Conservation (phyloP, 495 filamentous ascomycete species). For the Penicillium goetzii region DNA sequence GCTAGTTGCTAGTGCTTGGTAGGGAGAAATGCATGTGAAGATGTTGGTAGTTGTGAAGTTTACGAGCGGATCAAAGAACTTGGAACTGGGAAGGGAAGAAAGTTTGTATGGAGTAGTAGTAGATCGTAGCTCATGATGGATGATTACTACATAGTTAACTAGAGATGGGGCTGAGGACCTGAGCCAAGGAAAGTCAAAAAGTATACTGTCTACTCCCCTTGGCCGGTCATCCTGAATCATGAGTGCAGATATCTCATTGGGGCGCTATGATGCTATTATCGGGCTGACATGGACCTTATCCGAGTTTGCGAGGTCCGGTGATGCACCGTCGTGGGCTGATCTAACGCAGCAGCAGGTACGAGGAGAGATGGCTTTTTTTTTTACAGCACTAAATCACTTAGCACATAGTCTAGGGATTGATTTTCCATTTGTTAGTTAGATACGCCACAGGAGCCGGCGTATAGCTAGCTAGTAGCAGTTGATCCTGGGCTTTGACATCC, state of each 20-base stretch:
- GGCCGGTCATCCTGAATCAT: background rate
- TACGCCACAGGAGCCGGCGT: background rate
- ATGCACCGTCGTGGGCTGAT: conserved; percentile 4
- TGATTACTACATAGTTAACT: background rate
- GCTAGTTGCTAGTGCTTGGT: background rate
- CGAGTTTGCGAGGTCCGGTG: conserved; percentile 9
- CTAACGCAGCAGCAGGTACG: conserved; percentile 11
- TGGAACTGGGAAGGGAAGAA: background rate
- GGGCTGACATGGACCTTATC: conserved; percentile 3
- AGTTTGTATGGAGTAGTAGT: background rate
- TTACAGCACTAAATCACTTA: background rate
- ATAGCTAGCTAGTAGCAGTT: background rate
- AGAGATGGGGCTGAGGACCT: background rate
- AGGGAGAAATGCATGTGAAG: background rate
- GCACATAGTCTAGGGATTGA: background rate
- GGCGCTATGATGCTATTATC: background rate
- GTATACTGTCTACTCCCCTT: background rate
- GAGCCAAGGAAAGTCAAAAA: background rate
- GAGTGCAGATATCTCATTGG: background rate
- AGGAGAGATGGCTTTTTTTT: background rate
- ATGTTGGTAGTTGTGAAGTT: background rate
- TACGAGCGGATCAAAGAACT: background rate
- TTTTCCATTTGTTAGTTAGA: background rate
- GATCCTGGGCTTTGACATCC: background rate
- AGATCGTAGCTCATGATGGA: background rate